Evolutionary conservation across 2,329 filamentous ascomycete species (phyloP), one percentile per base, ranked within the genome.

Genomic region (Aspergillus fructus): DNA sequence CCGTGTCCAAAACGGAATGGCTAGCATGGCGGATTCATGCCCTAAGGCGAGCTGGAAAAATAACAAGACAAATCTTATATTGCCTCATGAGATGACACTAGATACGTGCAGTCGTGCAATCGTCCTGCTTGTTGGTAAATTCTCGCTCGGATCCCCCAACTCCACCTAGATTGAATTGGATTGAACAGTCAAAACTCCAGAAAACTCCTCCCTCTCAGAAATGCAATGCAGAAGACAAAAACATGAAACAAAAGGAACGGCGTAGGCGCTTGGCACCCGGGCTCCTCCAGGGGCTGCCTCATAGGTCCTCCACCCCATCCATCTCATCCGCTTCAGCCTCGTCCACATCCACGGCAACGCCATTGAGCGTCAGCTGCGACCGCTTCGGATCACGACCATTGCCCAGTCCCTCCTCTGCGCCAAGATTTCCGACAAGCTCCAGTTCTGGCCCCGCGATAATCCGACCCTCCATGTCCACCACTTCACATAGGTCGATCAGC

Each of bases 401-500:
- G 57, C 74, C 79, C 60, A 77, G 72, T 55, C 75, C 73, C n/a
- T 78, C 80, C 8, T 53, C 55, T 53, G 78, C 76, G 27, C 79
- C 80, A 24, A 85, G 71, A 5, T 79, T 81, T 11, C 82, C 83
- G 3, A 86, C 79, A 57, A 81, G 77, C 62, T 88, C 86, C 13
- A 96, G 79, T 72, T 97, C 92, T 61, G 96, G 90, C 43, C 93
- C 93, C 53, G 89, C 89, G 5, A 97, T 83, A 6, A 99, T 89
- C 24, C 93, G 84, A n/a, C 93, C 92, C 69, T 97, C 94, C 67
- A 88, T 89, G 73, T 97, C 92, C 43, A 96, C 90, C 71, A 96
- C 93, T 74, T 96, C 91, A 54, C 91, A 96, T 9, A 99, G 83
- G 69, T 97, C 93, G 55, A 97, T 89, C 56, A 99, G 81, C 21